Conservation (phyloP, 768 basidiomycete species). For the Tricholoma terreum region DNA sequence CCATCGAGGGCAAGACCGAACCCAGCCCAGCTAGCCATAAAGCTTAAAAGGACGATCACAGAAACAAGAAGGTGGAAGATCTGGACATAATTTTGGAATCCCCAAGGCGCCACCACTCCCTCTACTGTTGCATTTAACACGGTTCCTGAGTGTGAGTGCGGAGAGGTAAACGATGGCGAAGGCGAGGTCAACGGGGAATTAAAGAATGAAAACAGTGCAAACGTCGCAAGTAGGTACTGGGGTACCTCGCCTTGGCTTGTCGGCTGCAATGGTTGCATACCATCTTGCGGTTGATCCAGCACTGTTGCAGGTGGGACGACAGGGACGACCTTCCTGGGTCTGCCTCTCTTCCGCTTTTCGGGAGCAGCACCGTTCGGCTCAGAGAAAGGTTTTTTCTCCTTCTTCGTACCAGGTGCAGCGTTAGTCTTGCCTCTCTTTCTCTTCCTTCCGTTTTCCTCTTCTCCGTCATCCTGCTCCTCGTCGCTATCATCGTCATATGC, state of each 20-base stretch:
- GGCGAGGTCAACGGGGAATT: constrained; percentile 63
- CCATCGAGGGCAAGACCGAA: constrained; percentile 26
- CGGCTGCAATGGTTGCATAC: constrained; percentile 8
- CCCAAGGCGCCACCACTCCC: constrained; percentile 28
- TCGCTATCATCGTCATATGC: constrained; percentile 58
- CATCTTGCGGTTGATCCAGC: constrained; percentile 14
- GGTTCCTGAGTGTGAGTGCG: constrained; percentile 55
- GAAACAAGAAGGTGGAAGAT: constrained; percentile 66
- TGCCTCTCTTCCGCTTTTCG: constrained; percentile 82
- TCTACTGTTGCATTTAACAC: constrained; percentile 41
- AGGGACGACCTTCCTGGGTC: constrained; percentile 70
- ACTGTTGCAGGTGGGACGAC: constrained; percentile 32
- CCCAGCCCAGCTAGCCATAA: constrained; percentile 39
- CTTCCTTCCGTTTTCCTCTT: constrained; percentile 45
- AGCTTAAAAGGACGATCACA: constrained; percentile 55
- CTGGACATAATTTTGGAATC: constrained; percentile 55
- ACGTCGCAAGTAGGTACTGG: constrained; percentile 79
- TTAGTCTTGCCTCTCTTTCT: constrained; percentile 61
- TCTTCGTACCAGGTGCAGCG: constrained; percentile 34
- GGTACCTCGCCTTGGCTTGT: constrained; percentile 29
- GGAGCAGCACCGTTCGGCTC: constrained; percentile 37
- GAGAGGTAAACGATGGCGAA: constrained; percentile 28
- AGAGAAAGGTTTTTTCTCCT: constrained; percentile 44
- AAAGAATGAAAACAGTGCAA: constrained; percentile 85
- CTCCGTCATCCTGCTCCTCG: constrained; percentile 51